phyloP scores from a whole-genome alignment of 1,284 basidiomycete species.

The Puccinia polysora region DNA sequence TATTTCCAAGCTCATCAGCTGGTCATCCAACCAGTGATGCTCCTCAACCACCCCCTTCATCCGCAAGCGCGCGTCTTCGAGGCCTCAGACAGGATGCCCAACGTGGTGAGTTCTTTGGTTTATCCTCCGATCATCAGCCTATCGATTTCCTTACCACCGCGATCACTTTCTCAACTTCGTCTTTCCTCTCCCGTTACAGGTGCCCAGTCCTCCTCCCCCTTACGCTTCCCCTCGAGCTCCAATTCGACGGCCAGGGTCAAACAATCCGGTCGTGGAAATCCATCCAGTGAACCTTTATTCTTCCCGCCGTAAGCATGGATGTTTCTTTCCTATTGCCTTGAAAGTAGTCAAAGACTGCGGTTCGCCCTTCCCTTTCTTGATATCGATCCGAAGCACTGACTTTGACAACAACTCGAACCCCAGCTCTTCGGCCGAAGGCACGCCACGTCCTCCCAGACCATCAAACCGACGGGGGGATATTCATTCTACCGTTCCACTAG shows the following conservation, averaged over 20 bases:
- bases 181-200: not conserved
- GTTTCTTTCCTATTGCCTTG: conserved; percentile 42
- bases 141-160: no score
- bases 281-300: conserved; percentile 43
- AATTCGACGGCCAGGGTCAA: conserved; percentile 4
- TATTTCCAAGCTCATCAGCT: conserved; percentile 38
- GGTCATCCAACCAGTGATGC: conserved; percentile 31
- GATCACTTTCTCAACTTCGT: no score
- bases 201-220: conserved; percentile 17
- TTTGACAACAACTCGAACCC: not conserved
- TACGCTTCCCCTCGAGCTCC: conserved; percentile 36
- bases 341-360: not conserved
- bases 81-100: conserved; percentile 9
- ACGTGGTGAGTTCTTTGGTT: not conserved
- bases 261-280: conserved; percentile 4
- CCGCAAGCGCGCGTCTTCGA: conserved; percentile 16
- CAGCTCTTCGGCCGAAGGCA: conserved; percentile 28
- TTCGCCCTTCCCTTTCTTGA: not conserved
- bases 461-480: conserved; percentile 50
- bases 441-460: conserved; percentile 45
- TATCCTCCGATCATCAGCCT: not conserved
- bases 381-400: not conserved
- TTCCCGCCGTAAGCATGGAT: conserved; percentile 41
- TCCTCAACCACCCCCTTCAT: not conserved
- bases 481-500: conserved; percentile 49